Base-by-base conservation (phyloP, 768 basidiomycete species). In the Russula earlei region DNA sequence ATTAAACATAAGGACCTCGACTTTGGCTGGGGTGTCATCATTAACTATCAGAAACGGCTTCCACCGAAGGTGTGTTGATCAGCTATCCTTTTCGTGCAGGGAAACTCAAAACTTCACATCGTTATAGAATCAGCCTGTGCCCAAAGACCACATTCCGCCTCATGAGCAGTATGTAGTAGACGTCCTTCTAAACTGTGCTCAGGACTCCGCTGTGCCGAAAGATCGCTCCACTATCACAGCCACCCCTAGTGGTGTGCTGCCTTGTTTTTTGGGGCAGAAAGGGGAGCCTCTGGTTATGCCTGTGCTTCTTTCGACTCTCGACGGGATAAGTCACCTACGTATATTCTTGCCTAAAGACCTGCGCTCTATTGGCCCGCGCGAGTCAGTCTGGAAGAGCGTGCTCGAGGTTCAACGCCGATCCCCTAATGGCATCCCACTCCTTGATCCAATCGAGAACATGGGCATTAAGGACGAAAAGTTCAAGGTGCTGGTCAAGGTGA, bases 361-460 rank as follows among this genome's bases (percentile, higher is more conserved):
- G 43, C 81, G 93, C 25, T 79, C 80, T 48, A 78, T 85, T 27
- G 75, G 77, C 36, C 81, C 85, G 7, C 77, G 93, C 34, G 87
- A 91, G 59, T 91, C 87, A 2, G 80, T 81, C 1, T 93, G 90
- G 85, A 94, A 93, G 74, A 88, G 86, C 58, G 81, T 98, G 15
- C 67, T 84, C 31, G 95, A 98, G 68, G 90, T 96, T n/a, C 84
- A 93, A 56, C 79, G 84, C 54, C 79, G 94, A 47, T 93, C 93
- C 71, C 89, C 92, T 0, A 80, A 91, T 44, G 93, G 92, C 1
- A 82, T 97, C 53, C 73, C 87, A 0, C 71, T 94, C 8, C 75
- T 99, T 11, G 96, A 98, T 67, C 96, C 96, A 0, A 75, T 98
- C 27, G 78, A 89, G 65, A 91, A 97, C 67, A 93, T 98, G 92